Conservation (phyloP, 805 yeast species). For the Teunomyces gatunensis region DNA sequence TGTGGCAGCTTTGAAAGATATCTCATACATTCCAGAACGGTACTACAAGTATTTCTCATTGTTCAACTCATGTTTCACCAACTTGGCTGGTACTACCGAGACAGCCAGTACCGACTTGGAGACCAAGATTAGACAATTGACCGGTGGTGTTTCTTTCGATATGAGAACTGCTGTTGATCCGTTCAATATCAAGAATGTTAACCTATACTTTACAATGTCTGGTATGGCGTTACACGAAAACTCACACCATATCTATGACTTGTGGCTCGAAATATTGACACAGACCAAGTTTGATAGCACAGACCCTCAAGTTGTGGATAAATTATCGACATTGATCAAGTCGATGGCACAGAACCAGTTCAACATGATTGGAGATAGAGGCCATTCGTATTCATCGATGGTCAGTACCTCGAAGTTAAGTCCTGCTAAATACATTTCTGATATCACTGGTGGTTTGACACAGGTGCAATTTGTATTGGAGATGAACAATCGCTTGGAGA, state of each 20-base stretch:
- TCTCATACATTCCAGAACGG: conserved; percentile 58
- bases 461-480: conserved; percentile 71
- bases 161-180: conserved; percentile 58
- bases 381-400: conserved; percentile 78
- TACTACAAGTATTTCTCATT: conserved; percentile 71
- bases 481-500: conserved; percentile 50
- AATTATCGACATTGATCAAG: conserved; percentile 70
- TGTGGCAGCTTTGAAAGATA: conserved; percentile 60
- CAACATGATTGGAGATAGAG: conserved; percentile 78
- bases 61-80: conserved; percentile 76
- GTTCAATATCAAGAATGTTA: conserved; percentile 43
- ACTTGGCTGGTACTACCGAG: conserved; percentile 71
- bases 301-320: conserved; percentile 46
- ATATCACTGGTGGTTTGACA: conserved; percentile 67
- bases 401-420: conserved; percentile 65
- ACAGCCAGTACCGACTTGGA: conserved; percentile 79
- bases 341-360: conserved; percentile 73
- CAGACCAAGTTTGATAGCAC: conserved; percentile 64
- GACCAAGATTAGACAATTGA: conserved; percentile 72
- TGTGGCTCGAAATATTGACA: conserved; percentile 67
- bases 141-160: conserved; percentile 81
- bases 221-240: conserved; percentile 74
- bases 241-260: conserved; percentile 53
- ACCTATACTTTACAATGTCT: conserved; percentile 52
- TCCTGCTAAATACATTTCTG: conserved; percentile 56